These are phyloP conservation scores for Solanum raphanifolium DNA, from an alignment of 257 asterid genomes.

Conservation along the genomic window DNA sequence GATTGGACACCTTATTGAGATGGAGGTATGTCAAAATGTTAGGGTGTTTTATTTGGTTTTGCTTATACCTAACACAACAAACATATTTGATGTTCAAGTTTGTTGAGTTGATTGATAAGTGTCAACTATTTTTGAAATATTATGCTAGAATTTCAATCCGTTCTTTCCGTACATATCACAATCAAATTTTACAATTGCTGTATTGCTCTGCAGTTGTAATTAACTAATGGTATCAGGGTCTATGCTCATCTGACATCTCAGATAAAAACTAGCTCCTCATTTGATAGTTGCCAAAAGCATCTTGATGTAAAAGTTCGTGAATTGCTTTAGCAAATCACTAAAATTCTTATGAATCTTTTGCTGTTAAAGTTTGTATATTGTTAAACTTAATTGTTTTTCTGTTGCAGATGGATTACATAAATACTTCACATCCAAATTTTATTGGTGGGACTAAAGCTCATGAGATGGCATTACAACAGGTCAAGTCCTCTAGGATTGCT, in stretches of 20 bases:
- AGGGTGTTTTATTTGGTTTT: neutral
- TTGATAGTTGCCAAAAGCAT: neutral
- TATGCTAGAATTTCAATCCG: neutral
- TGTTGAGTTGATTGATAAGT: neutral
- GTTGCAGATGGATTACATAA: constrained; percentile 78
- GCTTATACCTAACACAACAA: neutral
- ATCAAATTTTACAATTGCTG: neutral
- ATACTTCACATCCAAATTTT: constrained; percentile 87
- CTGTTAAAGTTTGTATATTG: neutral
- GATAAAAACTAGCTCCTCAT: neutral
- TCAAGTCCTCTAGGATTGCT: constrained; percentile 40
- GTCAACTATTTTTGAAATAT: neutral
- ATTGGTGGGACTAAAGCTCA: constrained; percentile 88
- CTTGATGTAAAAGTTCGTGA: neutral
- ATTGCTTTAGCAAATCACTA: neutral
- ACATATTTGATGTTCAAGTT: neutral
- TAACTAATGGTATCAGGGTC: neutral
- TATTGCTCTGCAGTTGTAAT: neutral
- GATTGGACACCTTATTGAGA: constrained; percentile 79
- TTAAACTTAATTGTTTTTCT: neutral
- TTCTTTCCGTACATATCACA: neutral
- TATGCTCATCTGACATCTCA: neutral
- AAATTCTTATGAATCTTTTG: neutral
- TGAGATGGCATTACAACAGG: constrained; percentile 58
- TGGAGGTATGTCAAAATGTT: constrained; percentile 47